phyloP scores from a whole-genome alignment of 345 rosid genomes.

The Salix caprea region DNA sequence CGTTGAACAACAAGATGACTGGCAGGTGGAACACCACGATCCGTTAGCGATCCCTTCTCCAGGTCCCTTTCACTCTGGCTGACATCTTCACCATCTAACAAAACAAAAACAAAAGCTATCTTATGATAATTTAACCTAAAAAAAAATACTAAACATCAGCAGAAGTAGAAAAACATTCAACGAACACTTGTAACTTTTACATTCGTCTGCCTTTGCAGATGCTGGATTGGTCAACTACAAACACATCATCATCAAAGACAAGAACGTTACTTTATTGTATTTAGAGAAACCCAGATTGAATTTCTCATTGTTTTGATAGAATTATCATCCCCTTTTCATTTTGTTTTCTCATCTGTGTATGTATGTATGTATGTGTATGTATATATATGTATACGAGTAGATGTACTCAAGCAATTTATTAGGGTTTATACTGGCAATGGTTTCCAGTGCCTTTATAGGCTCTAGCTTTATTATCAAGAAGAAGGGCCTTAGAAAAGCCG shows the following conservation, averaged over 20 bases:
- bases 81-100: neutral
- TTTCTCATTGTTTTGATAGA: neutral
- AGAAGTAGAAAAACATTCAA: neutral
- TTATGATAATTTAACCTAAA: neutral
- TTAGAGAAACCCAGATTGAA: neutral
- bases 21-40: conserved; percentile 7
- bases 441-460: conserved; percentile 74
- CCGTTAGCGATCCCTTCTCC: neutral
- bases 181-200: neutral
- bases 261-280: neutral
- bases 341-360: neutral
- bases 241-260: neutral
- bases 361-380: neutral
- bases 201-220: neutral
- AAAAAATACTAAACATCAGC: neutral
- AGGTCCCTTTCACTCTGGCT: neutral
- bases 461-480: conserved; percentile 86
- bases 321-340: neutral
- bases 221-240: neutral
- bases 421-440: conserved; percentile 63
- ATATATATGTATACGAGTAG: conserved; percentile 14
- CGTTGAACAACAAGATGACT: conserved; percentile 4
- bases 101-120: neutral
- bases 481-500: conserved; percentile 66
- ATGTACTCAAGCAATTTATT: conserved; percentile 69